Evolutionary conservation across 2,329 filamentous ascomycete species (phyloP), one percentile per base, ranked within the genome.

Genomic region (Colletotrichum sp.): DNA sequence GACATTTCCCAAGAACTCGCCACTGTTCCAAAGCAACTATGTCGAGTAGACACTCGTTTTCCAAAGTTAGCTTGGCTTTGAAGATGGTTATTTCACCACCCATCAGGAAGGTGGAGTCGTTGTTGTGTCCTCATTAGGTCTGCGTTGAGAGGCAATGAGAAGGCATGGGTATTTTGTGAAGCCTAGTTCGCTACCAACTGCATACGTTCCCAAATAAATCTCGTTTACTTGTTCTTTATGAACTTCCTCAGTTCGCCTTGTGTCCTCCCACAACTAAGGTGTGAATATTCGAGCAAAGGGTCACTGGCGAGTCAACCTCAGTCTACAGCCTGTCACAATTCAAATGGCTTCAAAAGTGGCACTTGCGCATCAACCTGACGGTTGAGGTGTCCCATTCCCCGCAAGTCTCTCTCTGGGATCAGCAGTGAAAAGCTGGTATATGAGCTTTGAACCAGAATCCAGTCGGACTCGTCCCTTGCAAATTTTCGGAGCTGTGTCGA

Each of bases 1-100:
- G 10, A 77, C 71, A 12, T 78, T 78, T 30, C 78, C 78, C 2
- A 77, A 79, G 66, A 79, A 74, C 26, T 78, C 78, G 15, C 71
- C 71, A 4, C 69, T 79, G 1, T 78, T 79, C 28, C 62, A 69
- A 21, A 75, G 70, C 13, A 78, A 78, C 13, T 78, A 78, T 69
- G 72, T 78, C n/a, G 39, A 76, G 13, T 77, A 66, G 26, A 8
- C 10, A 30, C 13, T 0, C 7, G 1, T 30, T 21, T 13, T 1
- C 5, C n/a, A 59, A 26, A 10, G 55, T 21, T 59, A 1, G 1
- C 15, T 13, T 30, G 1, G 3, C 24, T 18, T 2, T 4, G 0
- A 12, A 21, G 6, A 21, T 52, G n/a, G 44, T 4, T 8, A 21
- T 9, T 3, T 52, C 4, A 52, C n/a, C n/a, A 52, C 10, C 44